Base-by-base conservation (phyloP, 495 filamentous ascomycete species). In the Gamarada debralockiae region DNA sequence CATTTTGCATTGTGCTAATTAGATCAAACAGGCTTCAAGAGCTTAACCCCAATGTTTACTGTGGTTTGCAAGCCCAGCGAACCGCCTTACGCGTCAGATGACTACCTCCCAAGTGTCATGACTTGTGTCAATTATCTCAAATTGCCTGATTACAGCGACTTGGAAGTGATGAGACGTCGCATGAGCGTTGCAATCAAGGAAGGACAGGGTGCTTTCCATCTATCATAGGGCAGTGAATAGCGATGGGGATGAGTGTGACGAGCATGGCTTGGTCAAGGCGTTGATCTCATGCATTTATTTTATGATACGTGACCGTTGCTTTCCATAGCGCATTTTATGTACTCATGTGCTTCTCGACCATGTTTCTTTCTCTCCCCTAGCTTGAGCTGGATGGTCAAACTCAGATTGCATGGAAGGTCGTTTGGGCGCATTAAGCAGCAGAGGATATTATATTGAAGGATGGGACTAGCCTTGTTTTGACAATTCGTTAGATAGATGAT, bases 91-190 rank as follows among this genome's bases (percentile, higher is more conserved):
- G 87, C 85, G 7, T 95, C 93, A 3, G 95, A 99, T 65, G 95
- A 97, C 69, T 97, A 97, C 59, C 77, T 99, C 29, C 91, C 95
- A 21, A 97, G 92, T 62, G 95, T 97, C 64, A 99, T 99, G 95
- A 99, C 95, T 39, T 97, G 95, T 67, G 93, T 96, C 66, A 99
- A 99, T 66, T 99, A 99, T 66, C 86, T 99, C 58, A 99, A 99
- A 69, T 76, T 99, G 62, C 95, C 95, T 18, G 91, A 99, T 70
- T 99, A 99, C 71, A 92, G 84, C 60, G 80, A 71, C 61, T 70
- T 96, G 54, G 79, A 90, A 14, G 77, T 87, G 33, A 79, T 99
- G 64, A 81, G 76, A 50, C 75, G 83, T 59, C 84, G 85, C 65
- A 72, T 99, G 27, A 82, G 82, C 38, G 83, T 87, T 46, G 95